These are phyloP conservation scores for Helotiales sp. DNA, from an alignment of 2,329 filamentous ascomycete species.

Conservation along the genomic window DNA sequence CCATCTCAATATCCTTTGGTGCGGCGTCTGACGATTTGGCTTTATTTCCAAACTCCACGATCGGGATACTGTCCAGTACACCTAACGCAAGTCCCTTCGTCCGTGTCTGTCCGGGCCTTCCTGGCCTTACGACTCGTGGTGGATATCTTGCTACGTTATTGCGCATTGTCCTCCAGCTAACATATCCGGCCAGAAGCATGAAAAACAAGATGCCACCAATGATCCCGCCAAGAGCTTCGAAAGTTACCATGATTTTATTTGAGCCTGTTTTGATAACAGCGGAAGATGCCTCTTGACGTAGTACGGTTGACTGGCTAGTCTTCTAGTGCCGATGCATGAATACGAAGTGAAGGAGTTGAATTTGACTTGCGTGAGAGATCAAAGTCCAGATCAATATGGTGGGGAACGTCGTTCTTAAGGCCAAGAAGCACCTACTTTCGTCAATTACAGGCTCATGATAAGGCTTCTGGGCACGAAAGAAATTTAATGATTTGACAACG, in stretches of 20 bases:
- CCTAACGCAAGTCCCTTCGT: not conserved
- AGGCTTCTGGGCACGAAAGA: not conserved
- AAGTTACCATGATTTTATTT: not conserved
- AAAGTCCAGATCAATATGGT: not conserved
- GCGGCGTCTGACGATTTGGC: not conserved
- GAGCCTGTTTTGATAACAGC: not conserved
- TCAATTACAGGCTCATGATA: not conserved
- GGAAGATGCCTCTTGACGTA: not conserved
- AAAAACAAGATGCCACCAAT: not conserved
- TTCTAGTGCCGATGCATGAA: too few species aligned
- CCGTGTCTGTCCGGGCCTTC: not conserved
- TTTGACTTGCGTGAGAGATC: not conserved
- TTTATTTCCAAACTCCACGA: not conserved
- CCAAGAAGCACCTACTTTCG: not conserved
- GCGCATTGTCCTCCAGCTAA: not conserved
- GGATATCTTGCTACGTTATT: not conserved
- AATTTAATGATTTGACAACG: not conserved
- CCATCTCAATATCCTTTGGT: not conserved
- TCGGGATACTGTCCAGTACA: slow-evolving; percentile 2
- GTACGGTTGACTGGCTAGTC: not conserved
- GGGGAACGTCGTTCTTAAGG: not conserved
- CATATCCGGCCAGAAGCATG: not conserved
- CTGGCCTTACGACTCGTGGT: not conserved
- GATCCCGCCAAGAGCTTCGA: not conserved
- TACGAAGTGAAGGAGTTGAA: too few species aligned